Evolutionary conservation across 176 grass and related monocot genomes (phyloP), one percentile per base, ranked within the genome.

Genomic region (Thinopyrum elongatum): DNA sequence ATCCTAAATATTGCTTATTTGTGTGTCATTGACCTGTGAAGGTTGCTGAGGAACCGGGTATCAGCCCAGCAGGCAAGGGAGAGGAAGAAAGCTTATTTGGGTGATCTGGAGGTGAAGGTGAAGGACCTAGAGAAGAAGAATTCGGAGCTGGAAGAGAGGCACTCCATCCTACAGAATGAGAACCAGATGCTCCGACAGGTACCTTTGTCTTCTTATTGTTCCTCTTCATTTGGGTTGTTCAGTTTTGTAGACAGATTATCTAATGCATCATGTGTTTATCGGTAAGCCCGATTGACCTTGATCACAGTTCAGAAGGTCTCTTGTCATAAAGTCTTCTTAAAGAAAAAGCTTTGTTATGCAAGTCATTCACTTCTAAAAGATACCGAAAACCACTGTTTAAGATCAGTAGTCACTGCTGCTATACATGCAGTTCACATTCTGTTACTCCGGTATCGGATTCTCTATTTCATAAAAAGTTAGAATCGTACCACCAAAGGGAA

Each of bases 171-270:
- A 44, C 94, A 97, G 61, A 97, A 97, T 46, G 94, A 97, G 86
- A 97, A 94, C 87, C 88, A 92, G 86, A 97, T 97, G 94, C 92
- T 97, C 25, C 82, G 94, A 62, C 94, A 97, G 88, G 94, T 93
- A 86, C 25, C 62, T 31, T 90, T 5, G 4, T 80, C 33, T 42
- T 6, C 0, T 57, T 16, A 39, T 25, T 2, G 7, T 55, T 28
- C 11, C 16, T 84, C 16, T 76, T 34, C 7, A 57, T 44, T 82
- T 71, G 36, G 28, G 11, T 22, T 2, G 9, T 69, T 47, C 21
- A 23, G 27, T 12, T 35, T 59, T 77, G 3, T 33, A 25, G 28
- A 33, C 2, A 1, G 36, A 53, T 74, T 1, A 51, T 79, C 71
- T 6, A 16, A 7, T 17, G 11, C 15, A 4, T 27, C 35, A 1